Evolutionary conservation across 345 rosid genomes (phyloP).

Genomic region (Lepidium africanum): DNA sequence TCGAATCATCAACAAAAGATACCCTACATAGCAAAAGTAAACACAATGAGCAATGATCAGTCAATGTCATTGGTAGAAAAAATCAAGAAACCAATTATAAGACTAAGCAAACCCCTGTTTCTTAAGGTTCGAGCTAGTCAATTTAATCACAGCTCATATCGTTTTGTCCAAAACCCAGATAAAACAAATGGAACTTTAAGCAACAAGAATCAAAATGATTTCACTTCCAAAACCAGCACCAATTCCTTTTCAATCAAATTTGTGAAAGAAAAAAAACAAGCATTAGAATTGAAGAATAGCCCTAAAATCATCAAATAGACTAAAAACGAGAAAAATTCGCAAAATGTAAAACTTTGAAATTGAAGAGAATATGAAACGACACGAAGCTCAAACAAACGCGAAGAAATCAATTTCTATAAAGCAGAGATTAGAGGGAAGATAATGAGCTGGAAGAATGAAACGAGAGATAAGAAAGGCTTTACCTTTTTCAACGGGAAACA

Average conservation of each 20-base stretch:
- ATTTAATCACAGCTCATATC: background rate
- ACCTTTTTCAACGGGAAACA: constrained; percentile 17
- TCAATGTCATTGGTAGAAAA: background rate
- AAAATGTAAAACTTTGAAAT: background rate
- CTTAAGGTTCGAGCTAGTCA: background rate
- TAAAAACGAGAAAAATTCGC: background rate
- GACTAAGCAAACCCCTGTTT: background rate
- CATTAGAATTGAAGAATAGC: background rate
- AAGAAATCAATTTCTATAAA: background rate
- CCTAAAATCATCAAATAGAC: background rate
- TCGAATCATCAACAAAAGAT: background rate
- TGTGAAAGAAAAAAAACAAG: background rate
- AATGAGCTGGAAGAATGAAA: background rate
- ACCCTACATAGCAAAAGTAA: constrained; percentile 21
- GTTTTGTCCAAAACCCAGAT: background rate
- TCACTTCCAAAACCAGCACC: background rate
- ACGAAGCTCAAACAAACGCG: background rate
- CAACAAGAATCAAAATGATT: background rate
- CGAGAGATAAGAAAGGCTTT: background rate
- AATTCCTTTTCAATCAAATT: background rate
- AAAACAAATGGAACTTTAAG: background rate
- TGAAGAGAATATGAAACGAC: constrained; percentile 15
- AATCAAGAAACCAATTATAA: background rate
- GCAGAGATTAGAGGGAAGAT: background rate
- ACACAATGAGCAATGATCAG: background rate